These are phyloP conservation scores for Thelonectria olida DNA, from an alignment of 2,329 filamentous ascomycete genomes.

Conservation along the genomic window DNA sequence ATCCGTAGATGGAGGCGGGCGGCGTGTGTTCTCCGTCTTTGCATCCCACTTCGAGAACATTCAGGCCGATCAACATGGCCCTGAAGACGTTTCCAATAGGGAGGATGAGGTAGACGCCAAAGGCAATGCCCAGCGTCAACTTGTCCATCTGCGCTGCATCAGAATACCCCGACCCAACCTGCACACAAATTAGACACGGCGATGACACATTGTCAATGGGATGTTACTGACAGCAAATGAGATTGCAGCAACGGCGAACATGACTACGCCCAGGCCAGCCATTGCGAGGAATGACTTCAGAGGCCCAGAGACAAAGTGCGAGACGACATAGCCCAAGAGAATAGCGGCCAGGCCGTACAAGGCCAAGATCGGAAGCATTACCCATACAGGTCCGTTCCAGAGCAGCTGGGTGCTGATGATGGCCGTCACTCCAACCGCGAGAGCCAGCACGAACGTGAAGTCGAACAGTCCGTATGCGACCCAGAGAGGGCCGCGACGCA, in stretches of 20 bases:
- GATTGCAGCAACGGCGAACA: conserved; percentile 75
- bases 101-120: conserved; percentile 32
- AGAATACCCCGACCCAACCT: conserved; percentile 26
- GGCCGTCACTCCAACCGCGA: conserved; percentile 69
- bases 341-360: conserved; percentile 81
- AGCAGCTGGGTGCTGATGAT: conserved; percentile 69
- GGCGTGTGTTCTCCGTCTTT: conserved; percentile 68
- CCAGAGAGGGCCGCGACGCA: conserved; percentile 81
- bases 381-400: conserved; percentile 77
- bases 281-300: conserved; percentile 75
- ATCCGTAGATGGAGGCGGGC: conserved; percentile 70
- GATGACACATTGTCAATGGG: neutral
- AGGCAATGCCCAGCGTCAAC: conserved; percentile 24
- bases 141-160: conserved; percentile 21
- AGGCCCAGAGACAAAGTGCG: conserved; percentile 69
- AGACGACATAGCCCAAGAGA: conserved; percentile 73
- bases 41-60: conserved; percentile 81
- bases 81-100: conserved; percentile 64
- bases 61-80: conserved; percentile 77
- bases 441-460: conserved; percentile 72
- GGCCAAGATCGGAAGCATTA: conserved; percentile 79
- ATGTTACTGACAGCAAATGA: conserved; percentile 57
- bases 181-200: conserved; percentile 9
- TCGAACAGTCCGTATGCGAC: conserved; percentile 81
- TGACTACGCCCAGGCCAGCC: conserved; percentile 71